Conservation (phyloP, 257 asterid species). For the Perilla frutescens region DNA sequence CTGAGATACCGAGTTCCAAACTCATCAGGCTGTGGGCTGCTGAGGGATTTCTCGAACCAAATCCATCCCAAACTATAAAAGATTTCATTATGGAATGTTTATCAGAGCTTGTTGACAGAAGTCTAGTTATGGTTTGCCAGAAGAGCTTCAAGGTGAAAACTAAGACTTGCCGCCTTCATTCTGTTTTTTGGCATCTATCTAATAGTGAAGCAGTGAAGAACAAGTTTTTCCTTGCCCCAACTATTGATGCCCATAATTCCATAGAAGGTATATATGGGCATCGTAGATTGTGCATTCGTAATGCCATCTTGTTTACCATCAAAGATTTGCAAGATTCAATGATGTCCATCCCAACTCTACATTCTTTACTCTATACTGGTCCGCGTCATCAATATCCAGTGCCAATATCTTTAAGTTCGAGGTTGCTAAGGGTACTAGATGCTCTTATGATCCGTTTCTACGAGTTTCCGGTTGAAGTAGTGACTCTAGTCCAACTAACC, state of each 20-base stretch:
- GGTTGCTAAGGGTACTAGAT: background rate
- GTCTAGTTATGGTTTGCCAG: background rate
- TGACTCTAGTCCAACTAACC: too few species aligned
- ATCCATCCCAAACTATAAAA: background rate
- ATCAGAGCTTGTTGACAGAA: background rate
- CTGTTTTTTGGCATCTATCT: too few species aligned
- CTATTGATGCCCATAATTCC: background rate
- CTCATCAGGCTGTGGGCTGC: background rate
- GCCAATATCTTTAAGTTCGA: background rate
- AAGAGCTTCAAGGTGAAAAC: background rate
- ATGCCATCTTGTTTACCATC: background rate
- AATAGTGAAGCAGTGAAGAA: too few species aligned
- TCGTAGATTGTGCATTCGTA: constrained; percentile 11
- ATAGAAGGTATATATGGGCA: background rate
- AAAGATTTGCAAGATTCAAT: background rate
- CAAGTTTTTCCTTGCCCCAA: too few species aligned
- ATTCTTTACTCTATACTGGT: constrained; percentile 6
- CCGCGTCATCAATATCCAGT: constrained; percentile 2
- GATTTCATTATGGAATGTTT: background rate
- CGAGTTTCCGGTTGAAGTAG: too few species aligned
- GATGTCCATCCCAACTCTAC: background rate
- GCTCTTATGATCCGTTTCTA: too few species aligned
- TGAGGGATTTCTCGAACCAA: constrained; percentile 12
- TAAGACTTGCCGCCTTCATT: background rate
- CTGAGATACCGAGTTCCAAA: background rate